Conservation (phyloP, 495 filamentous ascomycete genomes). For the Aspergillus taichungensis region DNA sequence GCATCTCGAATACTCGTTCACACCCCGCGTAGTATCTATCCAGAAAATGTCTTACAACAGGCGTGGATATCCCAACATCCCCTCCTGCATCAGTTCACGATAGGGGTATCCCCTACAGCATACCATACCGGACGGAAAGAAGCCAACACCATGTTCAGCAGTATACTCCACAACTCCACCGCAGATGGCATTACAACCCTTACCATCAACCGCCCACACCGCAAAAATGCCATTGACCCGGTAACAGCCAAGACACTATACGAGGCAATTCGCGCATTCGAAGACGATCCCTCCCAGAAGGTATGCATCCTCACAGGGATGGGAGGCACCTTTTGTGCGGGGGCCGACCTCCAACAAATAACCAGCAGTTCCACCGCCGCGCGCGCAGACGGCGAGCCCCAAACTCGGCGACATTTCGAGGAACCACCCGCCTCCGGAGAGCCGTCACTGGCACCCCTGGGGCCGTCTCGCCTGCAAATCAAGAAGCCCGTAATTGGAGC, state of each 20-base stretch:
- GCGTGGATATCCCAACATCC: too few relatives aligned
- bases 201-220: conserved; percentile 30
- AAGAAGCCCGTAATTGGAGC: conserved; percentile 37
- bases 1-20: too few relatives aligned
- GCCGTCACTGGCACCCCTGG: conserved; percentile 32
- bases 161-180: conserved; percentile 15
- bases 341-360: conserved; percentile 34
- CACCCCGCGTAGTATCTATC: too few relatives aligned
- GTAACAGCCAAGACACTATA: conserved; percentile 30
- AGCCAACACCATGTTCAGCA: too few relatives aligned
- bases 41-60: too few relatives aligned
- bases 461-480: conserved; percentile 33
- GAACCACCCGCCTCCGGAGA: conserved; percentile 18
- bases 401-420: conserved; percentile 1
- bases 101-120: too few relatives aligned
- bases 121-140: too few relatives aligned
- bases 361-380: conserved; percentile 5
- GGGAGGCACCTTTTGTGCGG: conserved; percentile 36
- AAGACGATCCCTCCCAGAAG: conserved; percentile 34
- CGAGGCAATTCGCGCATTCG: conserved; percentile 31
- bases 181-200: conserved; percentile 34
- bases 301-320: conserved; percentile 34
- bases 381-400: neutral
- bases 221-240: conserved; percentile 33
- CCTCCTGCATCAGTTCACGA: too few relatives aligned